These are phyloP conservation scores for Lentinula aciculospora DNA, from an alignment of 768 basidiomycete species.

Conservation along the genomic window DNA sequence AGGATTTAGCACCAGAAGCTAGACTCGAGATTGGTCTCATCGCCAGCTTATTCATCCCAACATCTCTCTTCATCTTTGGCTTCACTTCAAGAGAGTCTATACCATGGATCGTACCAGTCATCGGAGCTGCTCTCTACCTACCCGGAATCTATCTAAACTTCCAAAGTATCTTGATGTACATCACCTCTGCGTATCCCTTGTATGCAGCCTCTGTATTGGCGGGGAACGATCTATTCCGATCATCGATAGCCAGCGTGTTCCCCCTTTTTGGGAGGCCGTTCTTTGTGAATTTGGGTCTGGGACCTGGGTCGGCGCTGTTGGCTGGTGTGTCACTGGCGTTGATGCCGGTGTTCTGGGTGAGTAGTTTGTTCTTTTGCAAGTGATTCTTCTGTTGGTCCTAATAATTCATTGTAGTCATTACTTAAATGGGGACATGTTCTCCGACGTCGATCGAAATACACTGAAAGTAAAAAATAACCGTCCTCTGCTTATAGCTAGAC, in stretches of 20 bases:
- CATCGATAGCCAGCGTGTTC: conserved; percentile 19
- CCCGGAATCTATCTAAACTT: conserved; percentile 26
- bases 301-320: conserved; percentile 2
- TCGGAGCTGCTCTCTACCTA: conserved; percentile 26
- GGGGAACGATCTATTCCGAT: conserved; percentile 27
- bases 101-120: conserved; percentile 28
- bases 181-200: conserved; percentile 23
- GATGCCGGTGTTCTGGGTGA: conserved; percentile 7
- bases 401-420: background rate
- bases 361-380: background rate
- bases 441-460: background rate
- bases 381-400: background rate
- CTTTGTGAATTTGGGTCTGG: conserved; percentile 2
- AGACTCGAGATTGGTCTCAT: conserved; percentile 8
- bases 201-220: conserved; percentile 27
- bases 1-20: background rate
- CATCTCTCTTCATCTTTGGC: conserved; percentile 18
- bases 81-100: conserved; percentile 22
- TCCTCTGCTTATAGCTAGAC: too few species aligned
- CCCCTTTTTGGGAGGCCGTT: conserved; percentile 9
- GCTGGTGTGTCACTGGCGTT: conserved; percentile 2
- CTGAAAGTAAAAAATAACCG: too few species aligned
- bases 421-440: conserved; percentile 4
- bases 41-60: conserved; percentile 7
- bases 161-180: conserved; percentile 21